Conservation (phyloP, 73 alveolate species). For the Durusdinium trenchii region DNA sequence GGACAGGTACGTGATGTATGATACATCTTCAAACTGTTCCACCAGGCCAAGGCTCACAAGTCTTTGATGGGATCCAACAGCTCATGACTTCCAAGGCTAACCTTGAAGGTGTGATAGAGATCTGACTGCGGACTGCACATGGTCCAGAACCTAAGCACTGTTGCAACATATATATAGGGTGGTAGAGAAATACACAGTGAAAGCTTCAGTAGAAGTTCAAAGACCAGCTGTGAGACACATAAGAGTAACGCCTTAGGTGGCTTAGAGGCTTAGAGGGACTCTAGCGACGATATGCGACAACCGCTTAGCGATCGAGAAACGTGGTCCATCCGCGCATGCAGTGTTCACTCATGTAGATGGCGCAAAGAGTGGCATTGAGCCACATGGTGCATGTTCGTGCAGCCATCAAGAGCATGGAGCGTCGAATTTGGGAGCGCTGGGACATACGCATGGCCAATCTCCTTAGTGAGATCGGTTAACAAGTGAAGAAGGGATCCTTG, state of each 20-base stretch:
- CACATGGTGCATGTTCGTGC: conserved; percentile 32
- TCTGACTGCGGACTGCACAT: background rate
- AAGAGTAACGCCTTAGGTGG: too few species aligned
- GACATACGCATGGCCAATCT: background rate
- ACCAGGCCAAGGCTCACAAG: background rate
- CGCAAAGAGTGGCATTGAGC: conserved; percentile 33
- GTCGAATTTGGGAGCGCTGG: background rate
- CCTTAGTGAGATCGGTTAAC: background rate
- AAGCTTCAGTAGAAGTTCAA: background rate
- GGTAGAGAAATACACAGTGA: background rate
- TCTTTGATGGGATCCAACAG: background rate
- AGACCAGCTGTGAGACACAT: background rate
- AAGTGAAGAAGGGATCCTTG: background rate
- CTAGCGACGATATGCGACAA: too few species aligned
- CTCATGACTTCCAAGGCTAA: conserved; percentile 4
- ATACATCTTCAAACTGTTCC: too few species aligned
- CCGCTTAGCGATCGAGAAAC: background rate
- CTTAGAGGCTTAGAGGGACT: too few species aligned
- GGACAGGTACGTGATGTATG: too few species aligned
- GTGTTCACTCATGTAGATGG: background rate
- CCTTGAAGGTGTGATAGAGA: background rate
- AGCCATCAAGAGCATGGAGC: conserved; percentile 32
- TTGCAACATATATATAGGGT: background rate
- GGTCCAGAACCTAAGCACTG: conserved; percentile 11
- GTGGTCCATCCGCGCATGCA: conserved; percentile 41